Percentiles rank a stretch among this genome's conserved stretches.
phyloP scores from a whole-genome alignment of 371 early-diverging fungal genomes.

The Apophysomyces sp. region DNA sequence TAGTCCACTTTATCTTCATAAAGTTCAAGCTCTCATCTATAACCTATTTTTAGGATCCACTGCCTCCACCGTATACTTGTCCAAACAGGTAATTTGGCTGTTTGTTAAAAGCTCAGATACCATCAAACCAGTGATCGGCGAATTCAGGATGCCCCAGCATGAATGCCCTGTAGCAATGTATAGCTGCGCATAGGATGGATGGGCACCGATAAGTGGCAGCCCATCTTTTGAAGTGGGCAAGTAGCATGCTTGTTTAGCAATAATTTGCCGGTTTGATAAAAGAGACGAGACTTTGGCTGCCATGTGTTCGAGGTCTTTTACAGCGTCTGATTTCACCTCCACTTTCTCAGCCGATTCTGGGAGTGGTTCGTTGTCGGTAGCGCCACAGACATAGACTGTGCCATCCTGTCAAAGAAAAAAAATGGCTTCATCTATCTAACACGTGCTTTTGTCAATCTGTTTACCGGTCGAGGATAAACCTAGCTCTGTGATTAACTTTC shows the following conservation, averaged over 20 bases:
- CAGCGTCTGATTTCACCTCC: constrained; percentile 26
- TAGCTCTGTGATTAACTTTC: no score
- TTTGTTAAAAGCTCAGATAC: constrained; percentile 62
- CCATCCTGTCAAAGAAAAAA: constrained; percentile 61
- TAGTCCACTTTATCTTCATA: no score
- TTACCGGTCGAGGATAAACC: constrained; percentile 39
- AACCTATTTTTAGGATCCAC: constrained; percentile 13
- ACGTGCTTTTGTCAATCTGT: background rate
- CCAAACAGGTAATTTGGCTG: constrained; percentile 39
- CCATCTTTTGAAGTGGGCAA: constrained; percentile 58
- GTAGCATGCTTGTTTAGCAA: constrained; percentile 59
- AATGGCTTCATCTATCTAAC: background rate
- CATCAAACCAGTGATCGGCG: constrained; percentile 66
- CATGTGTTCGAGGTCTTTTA: constrained; percentile 17
- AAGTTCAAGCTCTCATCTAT: no score
- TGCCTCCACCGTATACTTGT: constrained; percentile 12
- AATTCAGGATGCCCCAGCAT: constrained; percentile 75
- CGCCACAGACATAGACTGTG: constrained; percentile 70
- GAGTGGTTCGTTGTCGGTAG: constrained; percentile 45
- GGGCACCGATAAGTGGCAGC: constrained; percentile 59
- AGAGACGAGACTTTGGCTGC: constrained; percentile 41
- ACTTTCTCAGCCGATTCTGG: constrained; percentile 46
- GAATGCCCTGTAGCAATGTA: constrained; percentile 68
- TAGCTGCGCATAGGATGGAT: constrained; percentile 46
- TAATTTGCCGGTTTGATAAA: constrained; percentile 17